Evolutionary conservation across 2,329 filamentous ascomycete genomes (phyloP).

Genomic region (Colletotrichum horii): DNA sequence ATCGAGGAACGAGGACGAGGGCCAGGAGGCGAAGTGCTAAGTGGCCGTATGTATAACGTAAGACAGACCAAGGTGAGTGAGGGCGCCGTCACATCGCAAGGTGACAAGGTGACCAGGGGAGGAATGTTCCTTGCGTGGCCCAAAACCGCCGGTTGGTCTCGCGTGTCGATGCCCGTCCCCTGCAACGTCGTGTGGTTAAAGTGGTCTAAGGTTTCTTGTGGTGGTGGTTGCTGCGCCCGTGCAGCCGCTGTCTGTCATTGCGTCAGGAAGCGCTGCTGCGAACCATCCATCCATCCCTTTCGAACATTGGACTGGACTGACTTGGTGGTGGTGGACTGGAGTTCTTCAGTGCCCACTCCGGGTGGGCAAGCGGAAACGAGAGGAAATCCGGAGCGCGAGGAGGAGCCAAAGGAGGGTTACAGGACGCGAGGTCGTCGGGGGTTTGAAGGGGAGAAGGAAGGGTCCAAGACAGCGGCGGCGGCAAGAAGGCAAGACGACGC

Average conservation of each 20-base stretch:
- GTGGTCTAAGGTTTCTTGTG: background rate
- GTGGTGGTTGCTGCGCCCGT: background rate
- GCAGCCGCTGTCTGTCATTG: slow-evolving; percentile 20
- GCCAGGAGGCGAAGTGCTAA: background rate
- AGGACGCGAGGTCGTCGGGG: background rate
- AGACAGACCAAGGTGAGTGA: background rate
- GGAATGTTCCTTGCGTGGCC: background rate
- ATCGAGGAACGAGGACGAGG: background rate
- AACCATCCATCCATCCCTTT: background rate
- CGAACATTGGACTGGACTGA: background rate
- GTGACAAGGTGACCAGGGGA: background rate
- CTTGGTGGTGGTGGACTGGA: background rate
- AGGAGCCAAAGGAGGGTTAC: background rate
- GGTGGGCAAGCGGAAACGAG: background rate
- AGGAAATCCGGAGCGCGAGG: background rate
- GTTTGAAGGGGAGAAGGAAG: background rate
- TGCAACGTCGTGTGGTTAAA: background rate
- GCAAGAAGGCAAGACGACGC: background rate
- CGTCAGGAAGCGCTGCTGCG: slow-evolving; percentile 10
- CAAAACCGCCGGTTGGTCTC: slow-evolving; percentile 5
- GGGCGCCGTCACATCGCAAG: background rate
- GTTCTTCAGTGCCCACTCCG: background rate
- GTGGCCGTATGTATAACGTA: background rate
- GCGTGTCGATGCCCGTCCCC: background rate
- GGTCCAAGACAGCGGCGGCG: background rate